Evolutionary conservation across 2,329 filamentous ascomycete genomes (phyloP).

Genomic region (Claviceps arundinis): DNA sequence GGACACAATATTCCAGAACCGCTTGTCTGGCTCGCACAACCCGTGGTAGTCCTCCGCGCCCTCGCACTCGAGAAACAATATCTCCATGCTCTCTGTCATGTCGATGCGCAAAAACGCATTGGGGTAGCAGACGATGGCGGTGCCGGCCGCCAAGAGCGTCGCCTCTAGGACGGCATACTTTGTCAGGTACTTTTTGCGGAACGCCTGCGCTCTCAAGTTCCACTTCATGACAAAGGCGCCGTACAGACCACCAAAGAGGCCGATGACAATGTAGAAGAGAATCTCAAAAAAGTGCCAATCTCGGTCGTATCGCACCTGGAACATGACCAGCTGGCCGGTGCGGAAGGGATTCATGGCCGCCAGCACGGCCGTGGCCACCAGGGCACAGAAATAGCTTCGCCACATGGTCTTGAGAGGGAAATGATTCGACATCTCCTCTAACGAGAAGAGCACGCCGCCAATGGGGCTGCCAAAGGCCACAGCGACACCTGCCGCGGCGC

Average conservation of each 20-base stretch:
- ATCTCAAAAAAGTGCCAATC: slow-evolving; percentile 97
- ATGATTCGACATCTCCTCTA: slow-evolving; percentile 95
- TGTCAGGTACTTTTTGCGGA: slow-evolving; percentile 82
- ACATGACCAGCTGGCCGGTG: slow-evolving; percentile 97
- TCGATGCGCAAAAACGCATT: slow-evolving; percentile 93
- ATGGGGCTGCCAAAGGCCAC: slow-evolving; percentile 97
- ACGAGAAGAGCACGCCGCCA: slow-evolving; percentile 86
- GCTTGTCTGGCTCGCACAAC: slow-evolving; percentile 67
- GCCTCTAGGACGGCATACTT: slow-evolving; percentile 79
- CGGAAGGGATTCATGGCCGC: slow-evolving; percentile 96
- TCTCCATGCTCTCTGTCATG: slow-evolving; percentile 99
- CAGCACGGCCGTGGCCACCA: slow-evolving; percentile 86
- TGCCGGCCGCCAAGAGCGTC: slow-evolving; percentile 66
- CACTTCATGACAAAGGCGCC: slow-evolving; percentile 96
- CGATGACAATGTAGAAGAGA: slow-evolving; percentile 81
- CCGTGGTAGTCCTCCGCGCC: slow-evolving; percentile 78
- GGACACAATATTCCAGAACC: slow-evolving; percentile 66
- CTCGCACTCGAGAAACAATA: slow-evolving; percentile 87
- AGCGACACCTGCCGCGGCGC: slow-evolving; percentile 85
- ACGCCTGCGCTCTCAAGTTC: slow-evolving; percentile 82
- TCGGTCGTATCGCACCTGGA: slow-evolving; percentile 89
- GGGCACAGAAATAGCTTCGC: slow-evolving; percentile 94
- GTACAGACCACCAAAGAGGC: slow-evolving; percentile 87
- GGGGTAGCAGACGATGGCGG: slow-evolving; percentile 88
- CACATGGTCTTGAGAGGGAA: slow-evolving; percentile 96